Evolutionary conservation across 2,329 filamentous ascomycete species (phyloP).

Genomic region (Pseudomassariella vexata): DNA sequence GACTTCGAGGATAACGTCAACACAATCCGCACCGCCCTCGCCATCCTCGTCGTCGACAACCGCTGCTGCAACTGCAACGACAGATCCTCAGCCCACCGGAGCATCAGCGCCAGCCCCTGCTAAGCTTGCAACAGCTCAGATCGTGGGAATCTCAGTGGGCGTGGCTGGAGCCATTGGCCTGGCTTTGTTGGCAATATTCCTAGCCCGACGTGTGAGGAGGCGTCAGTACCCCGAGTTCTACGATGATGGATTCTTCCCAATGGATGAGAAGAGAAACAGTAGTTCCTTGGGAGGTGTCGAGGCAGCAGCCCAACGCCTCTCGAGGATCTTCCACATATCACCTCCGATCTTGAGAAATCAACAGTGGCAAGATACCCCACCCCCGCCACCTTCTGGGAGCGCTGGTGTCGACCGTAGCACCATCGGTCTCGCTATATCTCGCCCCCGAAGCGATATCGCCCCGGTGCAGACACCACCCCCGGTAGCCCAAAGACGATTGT

Average conservation of each 20-base stretch:
- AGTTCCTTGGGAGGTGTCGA: conserved; percentile 25
- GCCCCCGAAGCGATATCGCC: conserved; percentile 19
- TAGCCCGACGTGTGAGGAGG: conserved; percentile 36
- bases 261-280: conserved; percentile 29
- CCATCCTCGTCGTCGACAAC: conserved; percentile 1
- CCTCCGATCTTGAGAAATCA: conserved; percentile 26
- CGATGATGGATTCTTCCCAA: conserved; percentile 31
- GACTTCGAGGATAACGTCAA: conserved; percentile 6
- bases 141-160: conserved; percentile 54
- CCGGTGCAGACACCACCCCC: conserved; percentile 10
- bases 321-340: conserved; percentile 34
- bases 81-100: conserved; percentile 6
- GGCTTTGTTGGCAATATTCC: conserved; percentile 39
- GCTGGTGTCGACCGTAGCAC: conserved; percentile 19
- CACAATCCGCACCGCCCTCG: too few relatives aligned
- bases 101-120: conserved; percentile 11
- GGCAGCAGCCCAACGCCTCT: conserved; percentile 7
- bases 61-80: conserved; percentile 5
- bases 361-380: conserved; percentile 17
- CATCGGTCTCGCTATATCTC: conserved; percentile 41
- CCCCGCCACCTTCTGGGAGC: conserved; percentile 9
- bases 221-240: conserved; percentile 28
- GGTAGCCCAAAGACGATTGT: conserved; percentile 27
- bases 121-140: conserved; percentile 35
- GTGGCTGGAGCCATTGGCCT: conserved; percentile 42